Evolutionary conservation across 148 eudicot species (phyloP).

Genomic region (Diospyros kaki): DNA sequence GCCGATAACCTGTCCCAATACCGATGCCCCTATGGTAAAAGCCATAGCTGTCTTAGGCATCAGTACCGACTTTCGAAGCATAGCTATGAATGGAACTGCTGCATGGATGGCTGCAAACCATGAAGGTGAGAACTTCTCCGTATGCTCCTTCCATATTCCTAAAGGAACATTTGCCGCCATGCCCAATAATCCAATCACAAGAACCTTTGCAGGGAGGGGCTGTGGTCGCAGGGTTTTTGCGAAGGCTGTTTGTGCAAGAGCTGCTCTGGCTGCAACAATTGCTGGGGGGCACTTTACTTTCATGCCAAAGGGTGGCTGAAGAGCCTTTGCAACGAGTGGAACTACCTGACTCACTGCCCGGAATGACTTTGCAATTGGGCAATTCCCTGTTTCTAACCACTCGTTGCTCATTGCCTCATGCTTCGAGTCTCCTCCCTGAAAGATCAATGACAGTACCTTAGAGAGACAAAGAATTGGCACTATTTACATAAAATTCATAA

Average conservation of each 20-base stretch:
- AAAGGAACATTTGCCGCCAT: conserved; percentile 91
- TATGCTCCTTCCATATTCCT: conserved; percentile 96
- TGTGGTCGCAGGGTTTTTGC: conserved; percentile 91
- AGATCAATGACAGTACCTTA: not conserved
- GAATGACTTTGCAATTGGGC: conserved; percentile 92
- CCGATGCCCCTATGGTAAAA: conserved; percentile 86
- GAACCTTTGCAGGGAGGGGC: conserved; percentile 74
- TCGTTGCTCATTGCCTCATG: conserved; percentile 87
- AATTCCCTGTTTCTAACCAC: conserved; percentile 81
- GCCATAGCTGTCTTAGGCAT: conserved; percentile 99
- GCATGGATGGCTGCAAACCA: conserved; percentile 98
- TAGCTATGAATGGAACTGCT: conserved; percentile 88
- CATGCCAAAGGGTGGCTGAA: conserved; percentile 83
- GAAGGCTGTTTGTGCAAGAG: conserved; percentile 73
- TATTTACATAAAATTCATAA: not conserved
- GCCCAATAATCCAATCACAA: conserved; percentile 76
- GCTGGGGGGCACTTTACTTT: conserved; percentile 76
- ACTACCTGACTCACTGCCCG: conserved; percentile 79
- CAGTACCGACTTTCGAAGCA: conserved; percentile 79
- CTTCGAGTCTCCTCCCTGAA: conserved; percentile 65
- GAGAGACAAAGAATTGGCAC: not conserved
- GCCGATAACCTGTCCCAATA: conserved; percentile 92
- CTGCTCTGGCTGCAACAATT: conserved; percentile 81
- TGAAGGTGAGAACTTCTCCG: conserved; percentile 83
- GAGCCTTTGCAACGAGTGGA: conserved; percentile 84